These are phyloP conservation scores for Leccinum obscurum DNA, from an alignment of 768 basidiomycete species.

Conservation along the genomic window DNA sequence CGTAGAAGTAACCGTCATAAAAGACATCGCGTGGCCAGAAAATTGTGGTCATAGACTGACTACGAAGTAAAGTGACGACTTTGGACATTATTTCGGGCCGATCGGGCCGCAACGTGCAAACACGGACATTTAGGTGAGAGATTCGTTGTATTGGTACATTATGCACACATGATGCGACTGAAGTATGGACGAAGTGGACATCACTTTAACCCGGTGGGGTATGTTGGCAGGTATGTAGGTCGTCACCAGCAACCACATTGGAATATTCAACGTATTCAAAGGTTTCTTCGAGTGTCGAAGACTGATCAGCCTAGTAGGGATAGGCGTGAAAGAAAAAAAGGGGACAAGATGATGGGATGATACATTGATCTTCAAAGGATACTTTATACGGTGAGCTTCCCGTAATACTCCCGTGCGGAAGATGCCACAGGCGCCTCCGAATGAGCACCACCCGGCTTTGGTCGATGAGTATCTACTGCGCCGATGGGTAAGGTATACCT, in stretches of 20 bases:
- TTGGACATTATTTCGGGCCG: constrained; percentile 7
- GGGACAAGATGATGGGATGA: neutral
- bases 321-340: neutral
- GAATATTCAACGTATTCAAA: neutral
- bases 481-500: constrained; percentile 89
- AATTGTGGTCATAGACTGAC: constrained; percentile 36
- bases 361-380: neutral
- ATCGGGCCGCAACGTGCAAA: constrained; percentile 8
- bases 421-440: constrained; percentile 19
- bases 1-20: constrained; percentile 54
- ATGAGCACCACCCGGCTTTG: constrained; percentile 40
- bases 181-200: neutral
- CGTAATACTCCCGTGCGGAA: constrained; percentile 40
- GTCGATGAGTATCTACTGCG: constrained; percentile 93
- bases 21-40: constrained; percentile 61
- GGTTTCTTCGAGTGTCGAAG: neutral
- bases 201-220: neutral
- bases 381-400: constrained; percentile 19
- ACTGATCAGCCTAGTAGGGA: neutral
- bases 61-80: neutral
- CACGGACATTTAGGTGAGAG: neutral
- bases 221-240: neutral
- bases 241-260: neutral
- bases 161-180: neutral
- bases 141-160: neutral